Conservation (phyloP, 2,329 filamentous ascomycete genomes). For the Arachnomyces sp. region DNA sequence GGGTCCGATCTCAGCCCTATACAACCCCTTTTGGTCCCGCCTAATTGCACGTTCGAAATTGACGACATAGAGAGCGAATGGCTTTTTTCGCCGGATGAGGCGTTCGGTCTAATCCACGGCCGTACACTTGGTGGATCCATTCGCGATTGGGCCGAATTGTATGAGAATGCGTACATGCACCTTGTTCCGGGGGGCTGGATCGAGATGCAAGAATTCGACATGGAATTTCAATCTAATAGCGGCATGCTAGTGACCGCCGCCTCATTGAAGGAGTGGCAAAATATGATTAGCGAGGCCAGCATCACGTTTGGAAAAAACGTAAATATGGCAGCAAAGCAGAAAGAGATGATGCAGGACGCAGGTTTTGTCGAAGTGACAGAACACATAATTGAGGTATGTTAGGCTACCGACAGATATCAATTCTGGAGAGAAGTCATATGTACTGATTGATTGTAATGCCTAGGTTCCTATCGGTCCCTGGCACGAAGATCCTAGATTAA, state of each 20-base stretch:
- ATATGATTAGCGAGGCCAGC: slow-evolving; percentile 16
- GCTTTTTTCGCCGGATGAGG: slow-evolving; percentile 29
- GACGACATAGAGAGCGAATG: slow-evolving; percentile 39
- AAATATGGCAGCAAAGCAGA: slow-evolving; percentile 18
- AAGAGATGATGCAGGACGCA: slow-evolving; percentile 20
- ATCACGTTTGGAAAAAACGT: slow-evolving; percentile 16
- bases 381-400: slow-evolving; percentile 17
- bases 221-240: no score
- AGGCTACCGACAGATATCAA: background rate
- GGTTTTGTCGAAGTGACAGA: slow-evolving; percentile 27
- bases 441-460: background rate
- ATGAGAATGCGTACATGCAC: slow-evolving; percentile 26
- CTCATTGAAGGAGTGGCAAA: slow-evolving; percentile 19
- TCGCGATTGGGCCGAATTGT: slow-evolving; percentile 40
- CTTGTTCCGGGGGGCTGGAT: slow-evolving; percentile 31
- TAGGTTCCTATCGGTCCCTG: slow-evolving; percentile 25
- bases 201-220: no score
- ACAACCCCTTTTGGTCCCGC: slow-evolving; percentile 40
- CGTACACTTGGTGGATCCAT: slow-evolving; percentile 41
- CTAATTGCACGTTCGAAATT: slow-evolving; percentile 41
- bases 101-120: slow-evolving; percentile 41
- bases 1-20: slow-evolving; percentile 45
- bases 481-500: slow-evolving; percentile 41
- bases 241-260: no score
- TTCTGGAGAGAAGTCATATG: no score